These are phyloP conservation scores for Ustilago bromivora DNA, from an alignment of 1,284 basidiomycete genomes.

Conservation along the genomic window DNA sequence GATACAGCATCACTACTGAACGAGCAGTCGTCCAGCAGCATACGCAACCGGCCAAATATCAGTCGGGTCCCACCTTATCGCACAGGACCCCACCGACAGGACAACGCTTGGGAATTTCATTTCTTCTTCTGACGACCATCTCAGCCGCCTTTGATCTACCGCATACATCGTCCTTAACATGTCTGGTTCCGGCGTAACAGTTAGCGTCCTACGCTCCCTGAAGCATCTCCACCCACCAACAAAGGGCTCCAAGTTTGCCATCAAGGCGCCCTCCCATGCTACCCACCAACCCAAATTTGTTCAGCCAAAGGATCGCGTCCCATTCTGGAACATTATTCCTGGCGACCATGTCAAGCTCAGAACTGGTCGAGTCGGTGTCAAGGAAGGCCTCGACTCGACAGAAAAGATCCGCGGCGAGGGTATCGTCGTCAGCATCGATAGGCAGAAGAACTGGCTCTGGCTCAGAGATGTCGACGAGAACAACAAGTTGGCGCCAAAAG, in stretches of 20 bases:
- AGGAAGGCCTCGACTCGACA: constrained; percentile 44
- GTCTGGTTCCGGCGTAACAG: constrained; percentile 35
- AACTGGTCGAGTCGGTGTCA: constrained; percentile 59
- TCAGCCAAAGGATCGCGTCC: constrained; percentile 70
- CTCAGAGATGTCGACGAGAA: constrained; percentile 62
- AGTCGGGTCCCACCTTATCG: too few species aligned
- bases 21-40: too few species aligned
- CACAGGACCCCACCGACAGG: neutral
- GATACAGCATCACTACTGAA: neutral
- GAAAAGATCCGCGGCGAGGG: constrained; percentile 62
- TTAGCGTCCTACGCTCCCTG: constrained; percentile 67
- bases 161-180: constrained; percentile 8
- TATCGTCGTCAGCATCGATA: constrained; percentile 62
- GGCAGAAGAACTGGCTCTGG: constrained; percentile 63
- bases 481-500: constrained; percentile 62
- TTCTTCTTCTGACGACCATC: neutral
- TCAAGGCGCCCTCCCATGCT: constrained; percentile 65
- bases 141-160: neutral
- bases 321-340: constrained; percentile 71
- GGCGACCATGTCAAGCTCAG: constrained; percentile 69
- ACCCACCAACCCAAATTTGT: constrained; percentile 66
- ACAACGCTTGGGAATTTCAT: neutral
- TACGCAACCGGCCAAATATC: too few species aligned
- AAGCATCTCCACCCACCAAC: constrained; percentile 65
- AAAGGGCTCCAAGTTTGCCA: constrained; percentile 63